These are phyloP conservation scores for Carex parvula DNA, from an alignment of 176 grass and related monocot species.

Conservation along the genomic window DNA sequence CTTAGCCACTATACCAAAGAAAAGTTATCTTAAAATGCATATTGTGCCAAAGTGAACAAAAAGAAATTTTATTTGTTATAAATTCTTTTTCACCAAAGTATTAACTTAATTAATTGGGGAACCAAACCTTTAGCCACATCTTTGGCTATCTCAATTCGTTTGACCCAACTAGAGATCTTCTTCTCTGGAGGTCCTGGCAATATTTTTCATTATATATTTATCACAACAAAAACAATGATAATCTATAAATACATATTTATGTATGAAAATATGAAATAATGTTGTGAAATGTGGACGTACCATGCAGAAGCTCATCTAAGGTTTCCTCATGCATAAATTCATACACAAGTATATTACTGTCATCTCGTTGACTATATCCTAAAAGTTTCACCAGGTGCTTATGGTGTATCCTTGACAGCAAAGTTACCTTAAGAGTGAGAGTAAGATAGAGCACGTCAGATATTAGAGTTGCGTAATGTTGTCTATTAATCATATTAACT, in stretches of 20 bases:
- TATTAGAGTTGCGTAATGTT: not conserved
- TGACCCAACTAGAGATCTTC: slow-evolving; percentile 73
- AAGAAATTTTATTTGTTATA: too few relatives aligned
- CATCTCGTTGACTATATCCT: slow-evolving; percentile 89
- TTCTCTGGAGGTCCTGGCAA: slow-evolving; percentile 51
- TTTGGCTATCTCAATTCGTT: slow-evolving; percentile 88
- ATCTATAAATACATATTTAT: not conserved
- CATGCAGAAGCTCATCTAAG: slow-evolving; percentile 74
- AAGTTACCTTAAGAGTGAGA: slow-evolving; percentile 55
- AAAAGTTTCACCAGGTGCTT: slow-evolving; percentile 78
- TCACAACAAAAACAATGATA: not conserved
- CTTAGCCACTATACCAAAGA: too few relatives aligned
- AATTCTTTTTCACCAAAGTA: not conserved
- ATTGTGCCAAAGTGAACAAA: too few relatives aligned
- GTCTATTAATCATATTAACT: not conserved
- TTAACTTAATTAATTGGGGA: not conserved
- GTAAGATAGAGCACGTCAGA: not conserved
- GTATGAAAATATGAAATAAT: not conserved
- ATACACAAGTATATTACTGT: slow-evolving; percentile 86
- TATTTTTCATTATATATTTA: not conserved
- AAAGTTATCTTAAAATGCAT: too few relatives aligned
- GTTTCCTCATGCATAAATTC: slow-evolving; percentile 94
- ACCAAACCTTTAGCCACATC: slow-evolving; percentile 73
- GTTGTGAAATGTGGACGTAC: slow-evolving; percentile 31
- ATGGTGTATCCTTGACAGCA: slow-evolving; percentile 94